Evolutionary conservation across 495 filamentous ascomycete species (phyloP), one percentile per base, ranked within the genome.

Genomic region (Friedmanniomyces simplex): DNA sequence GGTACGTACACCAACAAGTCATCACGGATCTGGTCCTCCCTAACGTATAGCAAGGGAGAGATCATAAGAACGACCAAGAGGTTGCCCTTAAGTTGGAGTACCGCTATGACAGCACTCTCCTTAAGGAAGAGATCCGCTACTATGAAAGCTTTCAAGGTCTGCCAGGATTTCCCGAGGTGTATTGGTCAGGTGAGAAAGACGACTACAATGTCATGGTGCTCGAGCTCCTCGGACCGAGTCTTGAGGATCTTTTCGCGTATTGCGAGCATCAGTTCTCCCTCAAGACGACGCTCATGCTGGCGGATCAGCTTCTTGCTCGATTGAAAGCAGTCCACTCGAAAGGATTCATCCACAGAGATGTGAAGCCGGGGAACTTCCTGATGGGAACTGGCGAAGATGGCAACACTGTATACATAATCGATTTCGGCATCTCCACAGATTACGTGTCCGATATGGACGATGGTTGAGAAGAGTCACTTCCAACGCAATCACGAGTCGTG

Each of bases 261-360:
- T n/a, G n/a, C n/a, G 51, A 53, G 51, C 39, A 56, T n/a, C 52
- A 39, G 20, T 74, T 74, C 52, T 73, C 71, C 25, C 68, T 74
- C 36, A 73, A 70, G 66, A 74, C 72, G 24, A 66, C 69, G 36
- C 61, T 74, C 30, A 66, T 74, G 42, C 55, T 74, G 36, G 63
- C 66, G 11, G 67, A 74, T 64, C 68, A 74, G 63, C 51, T 58
- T 52, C 37, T 63, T 64, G 30, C 52, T 73, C 43, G 46, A 69
- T 52, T 67, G 67, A 47, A 66, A 71, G 55, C 64, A 72, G 57
- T 47, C 43, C 43, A 47, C 20, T 69, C 62, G 16, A 72, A 69
- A 53, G 50, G 62, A 42, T 54, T 66, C 32, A 39, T 74, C 41
- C 63, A 74, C 62, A 63, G 68, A 46, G 70, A 74, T 45, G 59